phyloP scores from a whole-genome alignment of 2,329 filamentous ascomycete genomes.

The Calonectria hawksworthii region DNA sequence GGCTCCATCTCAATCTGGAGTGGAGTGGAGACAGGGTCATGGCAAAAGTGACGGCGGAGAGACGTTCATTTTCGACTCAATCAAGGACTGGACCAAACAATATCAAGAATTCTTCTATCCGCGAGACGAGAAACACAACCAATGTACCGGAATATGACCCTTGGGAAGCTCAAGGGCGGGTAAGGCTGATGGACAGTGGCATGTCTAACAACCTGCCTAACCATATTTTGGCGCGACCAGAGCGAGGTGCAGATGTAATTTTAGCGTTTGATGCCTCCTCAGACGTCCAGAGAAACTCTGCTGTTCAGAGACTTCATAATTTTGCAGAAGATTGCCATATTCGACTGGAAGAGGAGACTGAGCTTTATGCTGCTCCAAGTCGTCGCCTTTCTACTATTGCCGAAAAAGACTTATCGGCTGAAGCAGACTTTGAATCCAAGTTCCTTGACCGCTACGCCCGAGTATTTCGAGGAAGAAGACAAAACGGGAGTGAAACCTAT shows the following conservation, averaged over 20 bases:
- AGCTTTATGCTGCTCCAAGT: background rate
- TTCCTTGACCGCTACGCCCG: slow-evolving; percentile 27
- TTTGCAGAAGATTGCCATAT: slow-evolving; percentile 39
- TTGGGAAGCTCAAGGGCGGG: slow-evolving; percentile 41
- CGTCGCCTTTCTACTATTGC: fast-evolving
- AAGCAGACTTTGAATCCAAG: background rate
- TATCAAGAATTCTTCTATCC: background rate
- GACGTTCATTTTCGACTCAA: background rate
- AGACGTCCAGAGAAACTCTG: slow-evolving; percentile 33
- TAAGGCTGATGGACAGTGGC: slow-evolving; percentile 37
- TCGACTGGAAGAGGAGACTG: slow-evolving; percentile 18
- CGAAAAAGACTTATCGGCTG: fast-evolving
- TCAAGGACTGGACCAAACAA: background rate
- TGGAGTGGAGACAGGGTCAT: slow-evolving; percentile 17
- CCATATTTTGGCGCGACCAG: slow-evolving; percentile 33
- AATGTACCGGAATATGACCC: fast-evolving
- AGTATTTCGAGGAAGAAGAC: slow-evolving; percentile 32
- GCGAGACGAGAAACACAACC: background rate
- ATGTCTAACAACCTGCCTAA: slow-evolving; percentile 43
- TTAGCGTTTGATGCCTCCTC: slow-evolving; percentile 40
- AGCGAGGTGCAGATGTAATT: slow-evolving; percentile 34
- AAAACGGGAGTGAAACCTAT: slow-evolving; percentile 26
- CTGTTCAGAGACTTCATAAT: slow-evolving; percentile 34
- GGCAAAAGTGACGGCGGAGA: slow-evolving; percentile 15
- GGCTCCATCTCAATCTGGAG: background rate